Evolutionary conservation across 352 stramenopile species (phyloP).

Genomic region (Discostella stelligera): DNA sequence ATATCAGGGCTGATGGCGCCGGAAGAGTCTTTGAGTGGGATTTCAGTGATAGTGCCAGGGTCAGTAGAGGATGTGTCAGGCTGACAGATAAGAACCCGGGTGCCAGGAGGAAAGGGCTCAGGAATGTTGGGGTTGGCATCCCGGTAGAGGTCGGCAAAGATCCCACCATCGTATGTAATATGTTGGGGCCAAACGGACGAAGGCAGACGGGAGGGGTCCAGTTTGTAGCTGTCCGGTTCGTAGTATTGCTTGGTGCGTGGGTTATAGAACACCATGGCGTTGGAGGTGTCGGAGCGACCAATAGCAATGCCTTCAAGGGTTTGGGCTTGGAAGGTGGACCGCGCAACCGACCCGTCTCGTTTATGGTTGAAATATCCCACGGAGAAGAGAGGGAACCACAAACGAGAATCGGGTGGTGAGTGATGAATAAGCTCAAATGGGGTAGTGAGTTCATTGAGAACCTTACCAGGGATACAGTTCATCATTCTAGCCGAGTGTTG

Average conservation of each 20-base stretch:
- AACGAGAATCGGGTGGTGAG: background rate
- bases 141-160: background rate
- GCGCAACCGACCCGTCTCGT: background rate
- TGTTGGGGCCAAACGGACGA: background rate
- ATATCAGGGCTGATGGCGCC: background rate
- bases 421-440: conserved; percentile 5
- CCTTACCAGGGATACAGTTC: conserved; percentile 2
- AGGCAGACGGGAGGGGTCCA: background rate
- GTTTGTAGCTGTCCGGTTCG: background rate
- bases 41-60: conserved; percentile 1
- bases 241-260: conserved; percentile 4
- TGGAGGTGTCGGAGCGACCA: background rate
- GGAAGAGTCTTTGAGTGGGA: conserved; percentile 1
- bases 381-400: conserved; percentile 18
- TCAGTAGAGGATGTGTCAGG: background rate
- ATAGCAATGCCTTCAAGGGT: conserved; percentile 6
- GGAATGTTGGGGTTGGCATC: background rate
- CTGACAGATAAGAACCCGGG: background rate
- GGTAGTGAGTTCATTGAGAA: conserved; percentile 3
- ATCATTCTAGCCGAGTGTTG: conserved; percentile 1
- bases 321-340: conserved; percentile 4
- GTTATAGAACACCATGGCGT: conserved; percentile 17
- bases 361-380: conserved; percentile 3
- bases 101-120: conserved; percentile 9
- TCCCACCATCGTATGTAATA: background rate